Evolutionary conservation across 2,329 filamentous ascomycete species (phyloP).

Genomic region (Ophiocordyceps robertsii): DNA sequence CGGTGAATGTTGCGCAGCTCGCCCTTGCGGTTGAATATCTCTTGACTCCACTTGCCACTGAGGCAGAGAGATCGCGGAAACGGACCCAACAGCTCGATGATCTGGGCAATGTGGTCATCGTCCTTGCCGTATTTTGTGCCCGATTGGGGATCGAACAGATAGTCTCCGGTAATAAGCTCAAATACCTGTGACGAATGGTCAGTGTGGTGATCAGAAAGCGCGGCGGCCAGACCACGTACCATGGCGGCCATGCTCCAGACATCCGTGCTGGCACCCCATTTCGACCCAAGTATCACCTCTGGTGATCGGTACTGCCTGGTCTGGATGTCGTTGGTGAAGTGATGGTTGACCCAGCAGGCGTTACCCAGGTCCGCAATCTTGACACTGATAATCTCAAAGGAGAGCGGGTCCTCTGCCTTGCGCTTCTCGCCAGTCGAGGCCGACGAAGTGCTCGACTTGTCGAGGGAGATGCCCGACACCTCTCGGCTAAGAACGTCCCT

Average conservation of each 20-base stretch:
- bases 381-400: constrained; percentile 75
- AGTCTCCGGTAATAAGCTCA: constrained; percentile 94
- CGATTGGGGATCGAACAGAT: constrained; percentile 95
- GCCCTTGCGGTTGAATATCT: constrained; percentile 97
- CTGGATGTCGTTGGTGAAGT: constrained; percentile 99
- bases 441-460: constrained; percentile 47
- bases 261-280: constrained; percentile 99
- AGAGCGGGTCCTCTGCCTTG: constrained; percentile 41
- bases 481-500: constrained; percentile 86
- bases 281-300: constrained; percentile 89
- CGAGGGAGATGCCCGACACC: constrained; percentile 86
- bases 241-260: constrained; percentile 99
- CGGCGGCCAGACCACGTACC: constrained; percentile 41
- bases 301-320: constrained; percentile 94
- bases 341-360: constrained; percentile 96
- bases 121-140: constrained; percentile 99
- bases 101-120: constrained; percentile 97
- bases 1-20: constrained; percentile 96
- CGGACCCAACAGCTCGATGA: constrained; percentile 87
- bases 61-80: constrained; percentile 89
- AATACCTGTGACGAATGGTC: constrained; percentile 52
- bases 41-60: constrained; percentile 92
- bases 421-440: constrained; percentile 48
- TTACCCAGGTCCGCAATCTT: constrained; percentile 98
- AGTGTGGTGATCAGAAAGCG: background rate